Evolutionary conservation across 768 basidiomycete genomes (phyloP).

Genomic region (Xerocomus potaroensis): DNA sequence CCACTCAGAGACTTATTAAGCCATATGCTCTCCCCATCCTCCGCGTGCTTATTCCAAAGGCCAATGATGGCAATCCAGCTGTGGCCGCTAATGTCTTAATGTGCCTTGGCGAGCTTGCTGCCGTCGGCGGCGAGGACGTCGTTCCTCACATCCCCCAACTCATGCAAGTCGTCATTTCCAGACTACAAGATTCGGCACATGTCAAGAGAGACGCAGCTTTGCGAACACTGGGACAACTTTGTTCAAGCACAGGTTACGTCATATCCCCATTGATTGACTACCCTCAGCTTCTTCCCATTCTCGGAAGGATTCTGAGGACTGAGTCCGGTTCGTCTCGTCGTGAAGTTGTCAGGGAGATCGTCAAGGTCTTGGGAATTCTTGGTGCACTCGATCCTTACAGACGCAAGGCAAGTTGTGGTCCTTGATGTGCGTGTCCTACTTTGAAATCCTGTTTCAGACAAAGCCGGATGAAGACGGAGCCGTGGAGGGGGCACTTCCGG

Average conservation of each 20-base stretch:
- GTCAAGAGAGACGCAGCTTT: constrained; percentile 92
- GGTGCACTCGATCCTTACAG: constrained; percentile 96
- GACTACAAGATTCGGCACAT: constrained; percentile 84
- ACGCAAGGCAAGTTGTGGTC: constrained; percentile 61
- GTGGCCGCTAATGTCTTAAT: constrained; percentile 91
- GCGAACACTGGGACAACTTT: constrained; percentile 91
- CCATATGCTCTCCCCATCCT: constrained; percentile 94
- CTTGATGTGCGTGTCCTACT: not conserved
- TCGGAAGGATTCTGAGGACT: constrained; percentile 80
- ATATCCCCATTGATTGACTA: constrained; percentile 87
- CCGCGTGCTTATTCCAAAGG: constrained; percentile 86
- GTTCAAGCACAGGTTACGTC: constrained; percentile 93
- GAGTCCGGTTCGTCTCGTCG: constrained; percentile 73
- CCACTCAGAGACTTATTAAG: constrained; percentile 91
- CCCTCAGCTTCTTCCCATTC: constrained; percentile 81
- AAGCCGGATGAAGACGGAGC: constrained; percentile 62
- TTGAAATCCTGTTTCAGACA: constrained; percentile 33
- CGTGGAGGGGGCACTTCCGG: constrained; percentile 54
- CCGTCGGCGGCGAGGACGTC: constrained; percentile 92
- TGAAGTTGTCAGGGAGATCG: constrained; percentile 91
- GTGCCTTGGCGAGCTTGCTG: constrained; percentile 91
- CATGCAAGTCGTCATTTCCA: constrained; percentile 85
- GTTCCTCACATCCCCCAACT: constrained; percentile 77
- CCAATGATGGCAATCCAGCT: constrained; percentile 76
- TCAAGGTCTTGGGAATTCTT: constrained; percentile 92